phyloP scores from a whole-genome alignment of 2,329 filamentous ascomycete species.

The Colletotrichum sp. region DNA sequence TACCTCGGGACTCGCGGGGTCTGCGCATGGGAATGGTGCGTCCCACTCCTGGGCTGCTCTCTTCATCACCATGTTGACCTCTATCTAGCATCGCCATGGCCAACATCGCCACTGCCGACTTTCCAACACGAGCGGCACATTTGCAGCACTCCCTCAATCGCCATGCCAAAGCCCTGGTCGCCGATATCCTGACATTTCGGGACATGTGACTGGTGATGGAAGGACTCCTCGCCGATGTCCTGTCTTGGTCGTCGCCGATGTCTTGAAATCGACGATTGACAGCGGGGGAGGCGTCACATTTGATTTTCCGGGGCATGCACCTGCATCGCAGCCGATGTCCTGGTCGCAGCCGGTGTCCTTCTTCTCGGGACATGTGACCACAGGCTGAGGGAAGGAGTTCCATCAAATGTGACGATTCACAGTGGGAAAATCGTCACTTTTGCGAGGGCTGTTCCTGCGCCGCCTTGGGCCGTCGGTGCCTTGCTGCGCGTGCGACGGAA shows the following conservation, averaged over 20 bases:
- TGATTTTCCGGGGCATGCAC: background rate
- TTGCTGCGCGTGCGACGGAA: no score
- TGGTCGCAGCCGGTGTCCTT: background rate
- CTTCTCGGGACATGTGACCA: background rate
- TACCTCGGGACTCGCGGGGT: background rate
- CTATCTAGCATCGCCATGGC: no score
- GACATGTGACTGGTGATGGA: no score
- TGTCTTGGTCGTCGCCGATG: background rate
- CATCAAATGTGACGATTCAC: background rate
- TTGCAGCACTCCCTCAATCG: background rate
- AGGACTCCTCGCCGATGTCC: no score
- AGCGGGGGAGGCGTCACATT: background rate
- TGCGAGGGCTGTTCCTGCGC: background rate
- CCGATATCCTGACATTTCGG: background rate
- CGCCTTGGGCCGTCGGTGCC: no score
- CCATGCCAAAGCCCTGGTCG: background rate
- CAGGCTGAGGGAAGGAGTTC: background rate
- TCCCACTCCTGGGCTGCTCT: no score
- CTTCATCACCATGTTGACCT: no score
- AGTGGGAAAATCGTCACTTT: background rate
- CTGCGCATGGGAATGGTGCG: background rate
- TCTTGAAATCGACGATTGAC: background rate
- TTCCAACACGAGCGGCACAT: background rate
- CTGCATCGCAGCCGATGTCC: background rate
- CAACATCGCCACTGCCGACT: background rate